phyloP scores from a whole-genome alignment of 2,329 filamentous ascomycete species.

The Sarocladium oryzae region DNA sequence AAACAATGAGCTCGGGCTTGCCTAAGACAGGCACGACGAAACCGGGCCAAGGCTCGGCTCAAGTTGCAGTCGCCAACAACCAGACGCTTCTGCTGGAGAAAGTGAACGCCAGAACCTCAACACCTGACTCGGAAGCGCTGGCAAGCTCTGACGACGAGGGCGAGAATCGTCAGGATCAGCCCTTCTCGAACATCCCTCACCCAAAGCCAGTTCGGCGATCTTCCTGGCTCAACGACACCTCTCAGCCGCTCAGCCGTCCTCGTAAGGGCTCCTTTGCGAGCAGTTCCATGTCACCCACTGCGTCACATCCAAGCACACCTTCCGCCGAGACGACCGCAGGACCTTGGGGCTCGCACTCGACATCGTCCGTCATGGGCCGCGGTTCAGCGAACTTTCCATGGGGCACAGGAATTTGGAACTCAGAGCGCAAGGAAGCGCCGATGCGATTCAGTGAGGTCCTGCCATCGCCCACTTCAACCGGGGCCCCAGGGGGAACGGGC shows the following conservation, averaged over 20 bases:
- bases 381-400: slow-evolving; percentile 56
- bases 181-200: slow-evolving; percentile 40
- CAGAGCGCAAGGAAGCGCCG: slow-evolving; percentile 70
- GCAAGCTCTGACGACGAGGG: slow-evolving; percentile 91
- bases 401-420: slow-evolving; percentile 80
- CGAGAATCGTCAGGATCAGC: slow-evolving; percentile 55
- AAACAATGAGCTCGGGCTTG: slow-evolving; percentile 44
- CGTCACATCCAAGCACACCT: slow-evolving; percentile 76
- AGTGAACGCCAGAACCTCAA: slow-evolving; percentile 71
- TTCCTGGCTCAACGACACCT: slow-evolving; percentile 83
- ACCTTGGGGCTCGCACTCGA: slow-evolving; percentile 49
- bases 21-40: slow-evolving; percentile 47
- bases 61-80: slow-evolving; percentile 45
- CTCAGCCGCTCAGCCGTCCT: slow-evolving; percentile 53
- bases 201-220: slow-evolving; percentile 63
- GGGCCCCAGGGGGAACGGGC: slow-evolving; percentile 35
- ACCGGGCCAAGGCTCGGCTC: slow-evolving; percentile 39
- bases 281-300: slow-evolving; percentile 69
- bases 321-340: slow-evolving; percentile 53
- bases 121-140: slow-evolving; percentile 88
- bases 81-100: slow-evolving; percentile 68
- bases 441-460: slow-evolving; percentile 68
- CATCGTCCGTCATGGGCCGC: slow-evolving; percentile 42
- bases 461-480: slow-evolving; percentile 64
- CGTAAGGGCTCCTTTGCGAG: slow-evolving; percentile 74